Conservation (phyloP, 331 rosid genomes). For the Quercus lobata region DNA sequence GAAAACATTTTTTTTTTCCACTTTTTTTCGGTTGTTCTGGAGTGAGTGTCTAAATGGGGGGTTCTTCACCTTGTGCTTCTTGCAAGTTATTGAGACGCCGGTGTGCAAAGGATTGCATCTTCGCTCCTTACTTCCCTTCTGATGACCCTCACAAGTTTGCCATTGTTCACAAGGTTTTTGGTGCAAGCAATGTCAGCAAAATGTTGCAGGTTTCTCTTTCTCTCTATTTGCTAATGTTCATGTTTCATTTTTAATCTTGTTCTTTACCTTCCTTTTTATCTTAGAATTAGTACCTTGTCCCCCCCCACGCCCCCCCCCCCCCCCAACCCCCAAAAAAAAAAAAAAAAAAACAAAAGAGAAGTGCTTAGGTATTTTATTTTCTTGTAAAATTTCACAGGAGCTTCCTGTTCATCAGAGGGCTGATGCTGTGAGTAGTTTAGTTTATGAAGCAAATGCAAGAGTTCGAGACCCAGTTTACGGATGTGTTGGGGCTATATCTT, state of each 20-base stretch:
- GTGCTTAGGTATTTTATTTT: background rate
- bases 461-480: constrained; percentile 77
- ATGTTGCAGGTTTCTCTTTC: constrained; percentile 59
- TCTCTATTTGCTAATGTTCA: background rate
- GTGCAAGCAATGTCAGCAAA: constrained; percentile 85
- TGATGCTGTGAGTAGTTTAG: constrained; percentile 73
- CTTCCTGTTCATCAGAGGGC: constrained; percentile 61
- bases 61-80: constrained; percentile 81
- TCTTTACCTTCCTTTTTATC: background rate
- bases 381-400: constrained; percentile 26
- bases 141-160: constrained; percentile 73
- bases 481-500: constrained; percentile 74
- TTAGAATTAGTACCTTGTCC: background rate
- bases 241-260: background rate
- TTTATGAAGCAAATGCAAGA: constrained; percentile 80
- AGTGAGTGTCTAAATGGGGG: constrained; percentile 35
- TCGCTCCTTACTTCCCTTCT: constrained; percentile 76
- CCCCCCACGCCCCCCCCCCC: background rate
- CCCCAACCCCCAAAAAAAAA: background rate
- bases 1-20: background rate
- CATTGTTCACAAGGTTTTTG: constrained; percentile 83
- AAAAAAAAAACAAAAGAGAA: background rate
- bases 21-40: background rate
- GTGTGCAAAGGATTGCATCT: constrained; percentile 69
- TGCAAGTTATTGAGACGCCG: constrained; percentile 85